A percentile compares a stretch with the other conserved stretches of the same genome.
phyloP scores from a whole-genome alignment of 192 early-diverging fungal genomes.

The Coemansia reversa region DNA sequence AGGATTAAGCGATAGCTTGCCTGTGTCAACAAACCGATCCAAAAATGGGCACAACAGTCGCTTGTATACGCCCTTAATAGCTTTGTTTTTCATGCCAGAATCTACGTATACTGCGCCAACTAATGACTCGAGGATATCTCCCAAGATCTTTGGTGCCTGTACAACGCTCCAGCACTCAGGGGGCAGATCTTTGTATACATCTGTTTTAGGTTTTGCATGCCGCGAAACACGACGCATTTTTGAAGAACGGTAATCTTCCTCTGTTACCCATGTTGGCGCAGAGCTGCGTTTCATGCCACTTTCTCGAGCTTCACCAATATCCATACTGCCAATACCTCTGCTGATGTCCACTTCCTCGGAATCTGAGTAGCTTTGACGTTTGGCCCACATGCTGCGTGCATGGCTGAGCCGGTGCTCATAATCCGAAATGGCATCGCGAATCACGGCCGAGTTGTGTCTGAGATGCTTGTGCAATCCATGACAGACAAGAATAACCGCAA shows the following conservation, averaged over 20 bases:
- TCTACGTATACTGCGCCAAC: constrained; percentile 87
- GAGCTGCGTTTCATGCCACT: background rate
- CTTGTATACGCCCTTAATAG: constrained; percentile 51
- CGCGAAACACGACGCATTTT: background rate
- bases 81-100: constrained; percentile 63
- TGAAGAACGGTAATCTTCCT: background rate
- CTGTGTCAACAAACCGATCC: constrained; percentile 51
- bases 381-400: constrained; percentile 26
- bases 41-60: constrained; percentile 44
- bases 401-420: constrained; percentile 57
- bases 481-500: constrained; percentile 68
- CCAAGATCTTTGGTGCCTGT: constrained; percentile 84
- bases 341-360: background rate
- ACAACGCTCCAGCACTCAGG: constrained; percentile 77
- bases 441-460: constrained; percentile 59
- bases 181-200: constrained; percentile 42
- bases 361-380: constrained; percentile 2
- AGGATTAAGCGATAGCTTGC: constrained; percentile 47
- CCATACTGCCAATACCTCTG: background rate
- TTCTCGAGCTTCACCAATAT: background rate
- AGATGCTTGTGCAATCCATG: constrained; percentile 67
- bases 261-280: background rate
- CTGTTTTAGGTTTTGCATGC: background rate
- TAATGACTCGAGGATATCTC: constrained; percentile 87
- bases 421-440: constrained; percentile 60